These are phyloP conservation scores for Ascochyta koolunga DNA, from an alignment of 2,329 filamentous ascomycete genomes.

Conservation along the genomic window DNA sequence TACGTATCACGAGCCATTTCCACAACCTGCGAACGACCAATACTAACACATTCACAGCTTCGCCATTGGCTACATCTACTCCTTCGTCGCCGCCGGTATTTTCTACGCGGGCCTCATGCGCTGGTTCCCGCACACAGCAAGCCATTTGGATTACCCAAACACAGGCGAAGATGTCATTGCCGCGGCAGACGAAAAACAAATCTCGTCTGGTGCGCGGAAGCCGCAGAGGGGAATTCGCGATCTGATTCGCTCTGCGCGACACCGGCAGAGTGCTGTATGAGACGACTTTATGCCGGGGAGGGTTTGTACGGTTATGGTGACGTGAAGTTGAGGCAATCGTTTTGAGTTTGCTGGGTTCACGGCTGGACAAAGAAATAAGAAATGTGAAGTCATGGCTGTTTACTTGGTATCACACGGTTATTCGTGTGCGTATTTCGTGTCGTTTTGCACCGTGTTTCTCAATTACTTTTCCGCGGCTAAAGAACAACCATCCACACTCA, in stretches of 20 bases:
- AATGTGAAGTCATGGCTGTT: too few species aligned
- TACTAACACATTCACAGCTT: conserved; percentile 24
- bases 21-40: background rate
- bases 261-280: background rate
- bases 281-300: too few species aligned
- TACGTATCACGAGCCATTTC: conserved; percentile 12
- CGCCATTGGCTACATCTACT: conserved; percentile 48
- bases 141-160: conserved; percentile 80
- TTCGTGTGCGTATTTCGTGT: too few species aligned
- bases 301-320: too few species aligned
- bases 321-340: too few species aligned
- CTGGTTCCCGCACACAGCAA: conserved; percentile 68
- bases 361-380: too few species aligned
- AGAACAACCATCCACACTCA: too few species aligned
- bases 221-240: conserved; percentile 10
- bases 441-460: too few species aligned
- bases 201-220: conserved; percentile 11
- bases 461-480: too few species aligned
- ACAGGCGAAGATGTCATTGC: conserved; percentile 65
- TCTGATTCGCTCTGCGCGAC: background rate
- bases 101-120: conserved; percentile 45
- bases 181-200: conserved; percentile 39
- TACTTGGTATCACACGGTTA: too few species aligned
- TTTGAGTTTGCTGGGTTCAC: too few species aligned
- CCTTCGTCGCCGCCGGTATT: conserved; percentile 42